A percentile compares a stretch with the other conserved stretches of the same genome.
Evolutionary conservation across 345 rosid species (phyloP).

Genomic region (Rubroshorea leprosula): DNA sequence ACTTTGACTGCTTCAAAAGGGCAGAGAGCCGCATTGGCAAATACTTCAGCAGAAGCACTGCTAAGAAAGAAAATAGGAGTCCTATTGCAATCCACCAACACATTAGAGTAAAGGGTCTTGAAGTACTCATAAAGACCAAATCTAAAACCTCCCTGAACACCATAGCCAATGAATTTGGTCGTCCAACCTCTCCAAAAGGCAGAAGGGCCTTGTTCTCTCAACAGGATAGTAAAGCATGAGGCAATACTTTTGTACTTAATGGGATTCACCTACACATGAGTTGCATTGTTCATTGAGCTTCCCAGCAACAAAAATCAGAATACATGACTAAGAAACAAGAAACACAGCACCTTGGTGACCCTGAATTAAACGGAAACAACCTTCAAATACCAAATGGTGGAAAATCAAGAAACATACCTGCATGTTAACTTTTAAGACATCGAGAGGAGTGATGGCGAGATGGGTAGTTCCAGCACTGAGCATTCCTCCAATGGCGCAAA

Average conservation of each 20-base stretch:
- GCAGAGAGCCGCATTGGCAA: conserved; percentile 50
- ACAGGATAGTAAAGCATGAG: conserved; percentile 37
- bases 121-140: conserved; percentile 54
- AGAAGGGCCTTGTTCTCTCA: conserved; percentile 47
- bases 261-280: conserved; percentile 42
- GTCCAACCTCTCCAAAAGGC: conserved; percentile 67
- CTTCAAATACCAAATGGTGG: no score
- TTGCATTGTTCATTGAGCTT: background rate
- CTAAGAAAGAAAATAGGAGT: conserved; percentile 54
- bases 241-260: conserved; percentile 42
- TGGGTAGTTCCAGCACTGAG: conserved; percentile 65
- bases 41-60: conserved; percentile 61
- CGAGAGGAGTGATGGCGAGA: conserved; percentile 58
- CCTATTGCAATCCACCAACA: conserved; percentile 33
- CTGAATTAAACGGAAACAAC: background rate
- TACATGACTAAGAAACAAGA: background rate
- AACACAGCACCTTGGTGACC: background rate
- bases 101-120: conserved; percentile 45
- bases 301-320: background rate
- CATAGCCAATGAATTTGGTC: conserved; percentile 54
- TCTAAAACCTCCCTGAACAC: conserved; percentile 62
- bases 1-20: conserved; percentile 67
- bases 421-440: conserved; percentile 68
- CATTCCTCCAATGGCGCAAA: conserved; percentile 58
- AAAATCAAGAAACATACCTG: conserved; percentile 31